Percentiles rank a stretch among this genome's conserved stretches.
These are phyloP conservation scores for Lentinula edodes DNA, from an alignment of 768 basidiomycete species.

Conservation along the genomic window DNA sequence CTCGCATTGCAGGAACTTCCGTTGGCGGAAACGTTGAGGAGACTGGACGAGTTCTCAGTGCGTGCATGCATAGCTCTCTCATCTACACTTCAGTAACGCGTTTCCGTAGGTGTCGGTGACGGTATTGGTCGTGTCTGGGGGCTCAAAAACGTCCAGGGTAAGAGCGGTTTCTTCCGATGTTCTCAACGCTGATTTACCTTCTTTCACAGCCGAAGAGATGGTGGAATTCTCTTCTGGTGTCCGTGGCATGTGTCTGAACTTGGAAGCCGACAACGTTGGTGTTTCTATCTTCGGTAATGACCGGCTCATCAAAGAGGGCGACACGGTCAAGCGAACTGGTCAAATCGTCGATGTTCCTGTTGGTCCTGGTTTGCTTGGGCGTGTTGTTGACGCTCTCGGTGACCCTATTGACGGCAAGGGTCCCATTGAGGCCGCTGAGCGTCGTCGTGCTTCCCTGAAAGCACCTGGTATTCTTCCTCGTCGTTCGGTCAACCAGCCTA, in stretches of 20 bases:
- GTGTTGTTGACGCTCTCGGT: conserved; percentile 98
- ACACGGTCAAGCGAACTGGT: conserved; percentile 99
- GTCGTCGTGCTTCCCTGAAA: conserved; percentile 96
- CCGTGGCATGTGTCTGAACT: conserved; percentile 99
- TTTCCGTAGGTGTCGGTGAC: conserved; percentile 85
- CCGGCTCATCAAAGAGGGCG: conserved; percentile 99
- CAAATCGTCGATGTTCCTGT: conserved; percentile 99
- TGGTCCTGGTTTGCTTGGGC: conserved; percentile 93
- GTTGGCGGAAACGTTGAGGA: conserved; percentile 96
- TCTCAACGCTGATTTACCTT: conserved; percentile 5
- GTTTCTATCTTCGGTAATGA: conserved; percentile 99
- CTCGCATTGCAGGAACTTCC: conserved; percentile 90
- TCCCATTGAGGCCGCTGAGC: conserved; percentile 88
- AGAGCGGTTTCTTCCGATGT: conserved; percentile 13
- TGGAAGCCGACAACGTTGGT: conserved; percentile 99
- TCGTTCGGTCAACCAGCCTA: conserved; percentile 99
- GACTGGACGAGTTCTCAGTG: conserved; percentile 97
- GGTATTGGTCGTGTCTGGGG: conserved; percentile 99
- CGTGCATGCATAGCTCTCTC: conserved; percentile 24
- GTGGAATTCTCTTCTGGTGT: conserved; percentile 99
- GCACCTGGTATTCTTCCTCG: conserved; percentile 99
- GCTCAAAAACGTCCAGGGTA: conserved; percentile 96
- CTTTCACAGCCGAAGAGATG: conserved; percentile 91
- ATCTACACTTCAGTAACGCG: not conserved
- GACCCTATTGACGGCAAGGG: conserved; percentile 99